Evolutionary conservation across 306 rosid genomes (phyloP).

Genomic region (Cucurbita maxima): DNA sequence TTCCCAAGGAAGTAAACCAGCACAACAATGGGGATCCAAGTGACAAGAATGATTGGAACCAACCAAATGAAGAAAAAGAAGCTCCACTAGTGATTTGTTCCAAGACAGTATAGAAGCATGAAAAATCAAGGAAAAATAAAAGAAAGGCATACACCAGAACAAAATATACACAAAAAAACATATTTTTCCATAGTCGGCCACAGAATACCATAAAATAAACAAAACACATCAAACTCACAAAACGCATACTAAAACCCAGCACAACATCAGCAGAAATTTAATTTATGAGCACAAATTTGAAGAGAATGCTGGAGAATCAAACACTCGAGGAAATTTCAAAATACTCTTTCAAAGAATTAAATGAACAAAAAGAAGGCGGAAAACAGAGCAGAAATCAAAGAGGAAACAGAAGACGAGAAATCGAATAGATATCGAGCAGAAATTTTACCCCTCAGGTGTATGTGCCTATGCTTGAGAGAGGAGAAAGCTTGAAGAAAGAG

Average conservation of each 20-base stretch:
- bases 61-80: conserved; percentile 21
- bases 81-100: not conserved
- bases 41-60: conserved; percentile 63
- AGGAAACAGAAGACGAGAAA: not conserved
- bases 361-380: not conserved
- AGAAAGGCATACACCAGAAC: not conserved
- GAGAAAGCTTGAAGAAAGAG: not conserved
- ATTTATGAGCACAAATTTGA: not conserved
- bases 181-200: not conserved
- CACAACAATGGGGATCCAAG: conserved; percentile 73
- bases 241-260: not conserved
- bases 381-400: not conserved
- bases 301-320: not conserved
- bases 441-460: too few species aligned
- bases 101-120: not conserved
- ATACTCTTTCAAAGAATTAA: not conserved
- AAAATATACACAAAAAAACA: not conserved
- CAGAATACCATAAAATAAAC: not conserved
- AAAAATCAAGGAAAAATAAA: conserved; percentile 2
- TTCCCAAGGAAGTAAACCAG: conserved; percentile 76
- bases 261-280: not conserved
- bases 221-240: not conserved
- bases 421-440: not conserved
- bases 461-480: too few species aligned
- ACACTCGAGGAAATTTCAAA: not conserved